phyloP scores from a whole-genome alignment of 768 basidiomycete species.

The Trametes gibbosa region DNA sequence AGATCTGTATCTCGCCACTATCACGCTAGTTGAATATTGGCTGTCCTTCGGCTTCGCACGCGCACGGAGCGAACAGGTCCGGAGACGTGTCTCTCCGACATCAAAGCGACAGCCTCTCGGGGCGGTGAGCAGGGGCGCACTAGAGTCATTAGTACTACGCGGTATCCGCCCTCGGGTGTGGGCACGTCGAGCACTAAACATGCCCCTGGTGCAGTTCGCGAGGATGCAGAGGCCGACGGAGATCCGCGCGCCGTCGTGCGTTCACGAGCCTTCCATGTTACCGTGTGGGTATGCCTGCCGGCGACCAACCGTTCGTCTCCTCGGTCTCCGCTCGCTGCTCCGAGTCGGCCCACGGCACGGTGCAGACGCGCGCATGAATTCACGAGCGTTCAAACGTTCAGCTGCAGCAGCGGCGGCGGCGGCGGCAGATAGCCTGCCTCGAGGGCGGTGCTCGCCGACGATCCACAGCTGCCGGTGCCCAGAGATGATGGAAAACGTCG shows the following conservation, averaged over 20 bases:
- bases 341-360: too few relatives aligned
- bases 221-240: background rate
- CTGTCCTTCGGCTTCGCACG: background rate
- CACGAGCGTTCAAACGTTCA: too few relatives aligned
- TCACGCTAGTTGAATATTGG: too few relatives aligned
- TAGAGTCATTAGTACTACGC: too few relatives aligned
- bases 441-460: background rate
- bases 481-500: conserved; percentile 12
- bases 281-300: background rate
- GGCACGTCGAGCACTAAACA: too few relatives aligned
- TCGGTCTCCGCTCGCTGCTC: background rate
- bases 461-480: too few relatives aligned
- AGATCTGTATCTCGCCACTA: too few relatives aligned
- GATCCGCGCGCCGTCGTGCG: background rate
- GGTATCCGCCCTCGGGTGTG: too few relatives aligned
- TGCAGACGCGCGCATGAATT: too few relatives aligned
- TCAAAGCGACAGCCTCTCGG: background rate
- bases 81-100: too few relatives aligned
- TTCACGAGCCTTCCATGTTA: background rate
- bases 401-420: too few relatives aligned
- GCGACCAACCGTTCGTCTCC: background rate
- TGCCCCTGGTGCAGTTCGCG: background rate
- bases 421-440: background rate
- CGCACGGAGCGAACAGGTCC: too few relatives aligned
- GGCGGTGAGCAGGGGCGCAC: background rate